Evolutionary conservation across 306 rosid genomes (phyloP).

Genomic region (Dryas alaskensis): DNA sequence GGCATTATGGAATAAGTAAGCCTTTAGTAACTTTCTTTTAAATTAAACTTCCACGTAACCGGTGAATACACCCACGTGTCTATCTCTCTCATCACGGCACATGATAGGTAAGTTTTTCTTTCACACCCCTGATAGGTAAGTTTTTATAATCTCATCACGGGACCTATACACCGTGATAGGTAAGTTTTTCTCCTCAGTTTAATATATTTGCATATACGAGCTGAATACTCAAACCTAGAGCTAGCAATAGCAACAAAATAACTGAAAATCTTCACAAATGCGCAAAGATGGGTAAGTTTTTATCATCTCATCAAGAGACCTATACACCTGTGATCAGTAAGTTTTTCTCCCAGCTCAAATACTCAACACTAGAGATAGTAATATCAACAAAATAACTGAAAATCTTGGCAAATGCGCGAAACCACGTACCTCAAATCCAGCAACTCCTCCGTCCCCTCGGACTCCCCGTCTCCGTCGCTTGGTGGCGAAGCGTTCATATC

Average conservation of each 20-base stretch:
- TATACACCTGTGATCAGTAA: too few species aligned
- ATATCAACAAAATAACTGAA: background rate
- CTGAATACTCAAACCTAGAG: background rate
- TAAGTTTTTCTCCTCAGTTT: too few species aligned
- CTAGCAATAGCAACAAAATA: background rate
- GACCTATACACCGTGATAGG: too few species aligned
- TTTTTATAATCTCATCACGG: too few species aligned
- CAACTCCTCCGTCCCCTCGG: slow-evolving; percentile 41
- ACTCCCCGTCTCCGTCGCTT: slow-evolving; percentile 58
- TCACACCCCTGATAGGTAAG: too few species aligned
- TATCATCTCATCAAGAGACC: too few species aligned
- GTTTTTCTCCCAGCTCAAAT: background rate
- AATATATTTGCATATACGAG: background rate
- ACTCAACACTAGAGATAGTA: background rate
- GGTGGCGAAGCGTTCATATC: slow-evolving; percentile 98
- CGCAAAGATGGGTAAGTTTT: background rate
- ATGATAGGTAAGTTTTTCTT: too few species aligned
- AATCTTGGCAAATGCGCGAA: slow-evolving; percentile 8
- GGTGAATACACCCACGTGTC: too few species aligned
- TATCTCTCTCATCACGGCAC: too few species aligned
- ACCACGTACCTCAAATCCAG: slow-evolving; percentile 61
- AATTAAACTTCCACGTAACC: background rate
- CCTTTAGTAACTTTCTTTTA: background rate
- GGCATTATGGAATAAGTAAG: background rate
- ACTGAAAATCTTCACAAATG: slow-evolving; percentile 4